Evolutionary conservation across 192 early-diverging fungal genomes (phyloP).

Genomic region (Allomyces macrogynus): DNA sequence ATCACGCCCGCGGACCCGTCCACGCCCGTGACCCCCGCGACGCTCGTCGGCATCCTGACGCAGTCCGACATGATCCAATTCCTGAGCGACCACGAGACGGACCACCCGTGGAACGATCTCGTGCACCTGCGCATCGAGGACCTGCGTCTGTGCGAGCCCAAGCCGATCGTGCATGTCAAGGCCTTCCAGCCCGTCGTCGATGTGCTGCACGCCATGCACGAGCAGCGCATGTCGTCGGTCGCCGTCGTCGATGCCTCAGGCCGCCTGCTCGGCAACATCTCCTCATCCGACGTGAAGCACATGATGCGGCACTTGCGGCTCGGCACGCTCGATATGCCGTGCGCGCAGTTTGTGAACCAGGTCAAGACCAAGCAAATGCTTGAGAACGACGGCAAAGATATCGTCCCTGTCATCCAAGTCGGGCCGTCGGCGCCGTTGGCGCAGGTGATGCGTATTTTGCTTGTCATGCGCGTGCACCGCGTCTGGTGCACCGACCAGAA

Average conservation of each 20-base stretch:
- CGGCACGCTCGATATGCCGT: neutral
- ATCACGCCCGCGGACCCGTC: neutral
- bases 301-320: neutral
- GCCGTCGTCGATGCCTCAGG: slow-evolving; percentile 19
- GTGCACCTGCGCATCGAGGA: neutral
- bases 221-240: slow-evolving; percentile 17
- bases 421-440: neutral
- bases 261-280: neutral
- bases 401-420: neutral
- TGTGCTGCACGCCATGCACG: slow-evolving; percentile 27
- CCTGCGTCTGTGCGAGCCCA: neutral
- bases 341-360: neutral
- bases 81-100: neutral
- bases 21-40: neutral
- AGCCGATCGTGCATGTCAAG: neutral
- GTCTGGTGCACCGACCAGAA: neutral
- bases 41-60: neutral
- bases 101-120: neutral
- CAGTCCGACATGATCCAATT: neutral
- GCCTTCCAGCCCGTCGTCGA: slow-evolving; percentile 14
- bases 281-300: neutral
- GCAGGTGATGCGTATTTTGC: neutral
- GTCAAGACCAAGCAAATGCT: neutral
- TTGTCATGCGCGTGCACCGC: neutral
- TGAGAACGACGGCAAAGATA: neutral